A percentile compares a stretch with the other conserved stretches of the same genome.
Conservation (phyloP, 2,329 filamentous ascomycete genomes). For the Pseudodiploospora longispora region DNA sequence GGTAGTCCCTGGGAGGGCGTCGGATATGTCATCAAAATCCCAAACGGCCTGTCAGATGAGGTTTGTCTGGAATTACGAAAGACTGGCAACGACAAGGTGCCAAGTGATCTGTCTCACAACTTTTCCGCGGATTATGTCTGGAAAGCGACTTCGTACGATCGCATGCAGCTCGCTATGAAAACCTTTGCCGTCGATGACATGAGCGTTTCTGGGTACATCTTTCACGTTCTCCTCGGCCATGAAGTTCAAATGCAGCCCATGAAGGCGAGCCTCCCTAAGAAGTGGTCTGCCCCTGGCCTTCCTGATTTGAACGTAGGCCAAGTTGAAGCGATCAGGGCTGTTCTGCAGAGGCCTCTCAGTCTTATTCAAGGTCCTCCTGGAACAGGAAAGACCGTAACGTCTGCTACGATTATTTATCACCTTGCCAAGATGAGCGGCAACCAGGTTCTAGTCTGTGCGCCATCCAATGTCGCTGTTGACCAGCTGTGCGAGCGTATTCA, state of each 20-base stretch:
- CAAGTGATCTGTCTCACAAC: slow-evolving; percentile 92
- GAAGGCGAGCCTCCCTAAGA: slow-evolving; percentile 92
- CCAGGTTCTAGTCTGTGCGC: slow-evolving; percentile 91
- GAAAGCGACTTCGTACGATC: slow-evolving; percentile 98
- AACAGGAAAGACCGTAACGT: slow-evolving; percentile 97
- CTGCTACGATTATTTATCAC: slow-evolving; percentile 97
- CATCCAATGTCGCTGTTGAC: slow-evolving; percentile 96
- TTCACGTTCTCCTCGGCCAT: slow-evolving; percentile 91
- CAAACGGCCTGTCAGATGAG: slow-evolving; percentile 97
- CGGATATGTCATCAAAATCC: slow-evolving; percentile 98
- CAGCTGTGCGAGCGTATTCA: slow-evolving; percentile 97
- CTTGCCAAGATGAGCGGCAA: slow-evolving; percentile 90
- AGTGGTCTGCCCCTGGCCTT: slow-evolving; percentile 89
- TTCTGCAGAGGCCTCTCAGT: slow-evolving; percentile 86
- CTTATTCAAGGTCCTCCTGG: slow-evolving; percentile 95
- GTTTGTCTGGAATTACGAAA: slow-evolving; percentile 91
- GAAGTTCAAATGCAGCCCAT: slow-evolving; percentile 91
- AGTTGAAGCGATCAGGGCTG: slow-evolving; percentile 91
- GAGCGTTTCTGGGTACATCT: slow-evolving; percentile 98
- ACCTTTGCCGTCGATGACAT: slow-evolving; percentile 96
- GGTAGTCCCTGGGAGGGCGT: slow-evolving; percentile 93
- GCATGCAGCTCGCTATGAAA: slow-evolving; percentile 99
- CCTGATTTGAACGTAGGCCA: slow-evolving; percentile 94
- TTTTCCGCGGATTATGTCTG: slow-evolving; percentile 99
- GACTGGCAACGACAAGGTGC: slow-evolving; percentile 93